Conservation (phyloP, 306 rosid genomes). For the Spatholobus suberectus region DNA sequence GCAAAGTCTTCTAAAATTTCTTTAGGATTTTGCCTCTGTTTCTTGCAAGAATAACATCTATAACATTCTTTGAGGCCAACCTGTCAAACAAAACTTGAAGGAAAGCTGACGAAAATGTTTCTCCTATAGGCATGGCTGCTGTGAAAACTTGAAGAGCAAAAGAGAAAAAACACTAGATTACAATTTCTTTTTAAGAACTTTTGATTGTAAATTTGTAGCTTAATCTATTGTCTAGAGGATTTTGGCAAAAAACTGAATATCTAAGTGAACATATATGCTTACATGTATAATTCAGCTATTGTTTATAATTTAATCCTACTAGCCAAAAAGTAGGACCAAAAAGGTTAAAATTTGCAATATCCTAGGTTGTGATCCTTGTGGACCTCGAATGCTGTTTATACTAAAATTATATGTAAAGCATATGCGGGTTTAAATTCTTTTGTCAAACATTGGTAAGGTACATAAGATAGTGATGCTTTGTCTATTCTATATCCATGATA, state of each 20-base stretch:
- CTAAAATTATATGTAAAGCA: too few species aligned
- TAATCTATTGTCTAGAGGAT: neutral
- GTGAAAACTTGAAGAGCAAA: neutral
- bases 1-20: slow-evolving; percentile 26
- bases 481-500: too few species aligned
- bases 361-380: too few species aligned
- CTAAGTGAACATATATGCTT: neutral
- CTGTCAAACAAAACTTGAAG: slow-evolving; percentile 28
- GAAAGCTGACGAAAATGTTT: slow-evolving; percentile 24
- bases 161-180: neutral
- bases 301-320: neutral
- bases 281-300: neutral
- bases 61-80: neutral
- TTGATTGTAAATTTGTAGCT: neutral
- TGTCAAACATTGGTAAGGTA: too few species aligned
- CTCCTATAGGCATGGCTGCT: neutral
- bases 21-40: neutral
- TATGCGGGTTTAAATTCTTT: too few species aligned
- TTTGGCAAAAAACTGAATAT: neutral
- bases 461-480: too few species aligned
- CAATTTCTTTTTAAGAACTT: neutral
- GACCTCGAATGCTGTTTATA: too few species aligned
- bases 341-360: too few species aligned
- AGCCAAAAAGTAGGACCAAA: neutral
- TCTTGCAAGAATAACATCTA: neutral